These are phyloP conservation scores for Debaryomyces nepalensis DNA, from an alignment of 1,139 yeast genomes.

Conservation along the genomic window DNA sequence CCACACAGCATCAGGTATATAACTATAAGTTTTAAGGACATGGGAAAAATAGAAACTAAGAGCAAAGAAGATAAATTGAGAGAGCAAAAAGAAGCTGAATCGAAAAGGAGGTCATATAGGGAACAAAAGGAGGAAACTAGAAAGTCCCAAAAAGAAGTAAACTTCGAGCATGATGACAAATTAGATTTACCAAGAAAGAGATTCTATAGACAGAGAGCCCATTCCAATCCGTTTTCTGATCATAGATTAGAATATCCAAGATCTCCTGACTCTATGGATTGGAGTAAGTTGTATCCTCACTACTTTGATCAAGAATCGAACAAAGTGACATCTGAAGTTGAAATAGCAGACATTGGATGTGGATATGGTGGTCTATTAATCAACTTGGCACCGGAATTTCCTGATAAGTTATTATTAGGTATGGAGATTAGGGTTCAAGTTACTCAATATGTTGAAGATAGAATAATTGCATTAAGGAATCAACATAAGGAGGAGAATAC, in stretches of 20 bases:
- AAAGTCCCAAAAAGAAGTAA: slow-evolving; percentile 38
- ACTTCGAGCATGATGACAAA: slow-evolving; percentile 23
- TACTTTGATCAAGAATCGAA: slow-evolving; percentile 47
- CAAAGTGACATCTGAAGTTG: slow-evolving; percentile 61
- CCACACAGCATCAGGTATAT: background rate
- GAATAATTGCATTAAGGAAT: slow-evolving; percentile 84
- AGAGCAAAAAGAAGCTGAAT: slow-evolving; percentile 38
- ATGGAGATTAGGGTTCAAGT: slow-evolving; percentile 99
- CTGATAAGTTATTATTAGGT: slow-evolving; percentile 76
- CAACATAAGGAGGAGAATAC: slow-evolving; percentile 43
- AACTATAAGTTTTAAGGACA: slow-evolving; percentile 1
- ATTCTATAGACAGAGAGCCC: slow-evolving; percentile 95
- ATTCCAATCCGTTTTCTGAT: slow-evolving; percentile 96
- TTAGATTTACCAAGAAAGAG: slow-evolving; percentile 77
- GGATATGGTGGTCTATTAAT: slow-evolving; percentile 94
- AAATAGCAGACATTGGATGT: slow-evolving; percentile 96
- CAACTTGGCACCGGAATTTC: slow-evolving; percentile 77
- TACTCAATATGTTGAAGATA: slow-evolving; percentile 93
- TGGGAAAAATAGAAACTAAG: slow-evolving; percentile 13
- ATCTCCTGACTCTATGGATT: slow-evolving; percentile 82
- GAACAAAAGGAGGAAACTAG: slow-evolving; percentile 42
- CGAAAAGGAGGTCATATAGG: slow-evolving; percentile 46
- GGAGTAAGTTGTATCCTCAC: slow-evolving; percentile 77
- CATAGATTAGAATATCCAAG: slow-evolving; percentile 88
- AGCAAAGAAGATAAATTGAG: slow-evolving; percentile 33